phyloP scores from a whole-genome alignment of 2,329 filamentous ascomycete species.

The Calonectria multiphialidica region DNA sequence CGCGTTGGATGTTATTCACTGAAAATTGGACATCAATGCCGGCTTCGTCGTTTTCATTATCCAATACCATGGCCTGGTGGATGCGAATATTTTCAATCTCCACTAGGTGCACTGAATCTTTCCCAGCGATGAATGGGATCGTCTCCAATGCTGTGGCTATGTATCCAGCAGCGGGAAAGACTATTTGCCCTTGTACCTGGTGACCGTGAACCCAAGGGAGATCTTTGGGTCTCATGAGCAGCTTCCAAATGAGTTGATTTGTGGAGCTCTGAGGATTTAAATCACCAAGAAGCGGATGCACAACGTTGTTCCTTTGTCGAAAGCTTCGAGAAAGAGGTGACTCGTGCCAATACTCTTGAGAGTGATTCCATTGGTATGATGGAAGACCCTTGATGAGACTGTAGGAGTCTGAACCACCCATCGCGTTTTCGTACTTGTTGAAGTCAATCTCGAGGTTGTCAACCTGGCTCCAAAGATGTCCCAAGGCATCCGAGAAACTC shows the following conservation, averaged over 20 bases:
- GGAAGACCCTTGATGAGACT: neutral
- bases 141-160: slow-evolving; percentile 51
- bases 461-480: neutral
- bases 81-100: neutral
- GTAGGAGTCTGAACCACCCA: neutral
- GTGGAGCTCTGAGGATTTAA: neutral
- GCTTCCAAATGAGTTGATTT: slow-evolving; percentile 38
- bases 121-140: slow-evolving; percentile 18
- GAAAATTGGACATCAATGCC: neutral
- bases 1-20: neutral
- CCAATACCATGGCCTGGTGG: slow-evolving; percentile 4
- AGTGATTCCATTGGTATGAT: neutral
- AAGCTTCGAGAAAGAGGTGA: neutral
- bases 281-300: slow-evolving; percentile 2
- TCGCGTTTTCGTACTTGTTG: neutral
- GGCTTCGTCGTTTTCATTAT: slow-evolving; percentile 34
- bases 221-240: slow-evolving; percentile 39
- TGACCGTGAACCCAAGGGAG: slow-evolving; percentile 56
- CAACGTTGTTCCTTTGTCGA: neutral
- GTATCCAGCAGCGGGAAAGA: slow-evolving; percentile 56
- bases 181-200: slow-evolving; percentile 43
- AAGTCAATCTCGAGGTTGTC: neutral
- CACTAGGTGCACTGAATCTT: neutral
- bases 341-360: neutral
- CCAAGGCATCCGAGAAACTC: neutral